These are phyloP conservation scores for Clitopilus passeckerianus DNA, from an alignment of 768 basidiomycete species.

Conservation along the genomic window DNA sequence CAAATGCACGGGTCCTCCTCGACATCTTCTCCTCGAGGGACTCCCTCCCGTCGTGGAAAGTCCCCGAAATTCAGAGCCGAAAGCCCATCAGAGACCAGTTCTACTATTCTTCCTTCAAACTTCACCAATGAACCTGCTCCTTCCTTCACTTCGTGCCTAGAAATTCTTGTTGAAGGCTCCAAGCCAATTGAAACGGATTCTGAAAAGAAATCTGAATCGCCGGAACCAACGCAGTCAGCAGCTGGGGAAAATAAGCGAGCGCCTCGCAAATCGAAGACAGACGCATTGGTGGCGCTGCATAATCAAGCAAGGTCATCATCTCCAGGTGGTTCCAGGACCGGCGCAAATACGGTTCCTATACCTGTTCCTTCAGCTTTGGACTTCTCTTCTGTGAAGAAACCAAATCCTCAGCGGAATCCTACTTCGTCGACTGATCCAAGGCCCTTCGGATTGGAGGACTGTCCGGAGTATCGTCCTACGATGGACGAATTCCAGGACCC, in stretches of 20 bases:
- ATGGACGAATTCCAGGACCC: conserved; percentile 92
- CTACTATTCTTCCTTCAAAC: conserved; percentile 39
- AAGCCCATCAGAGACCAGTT: conserved; percentile 42
- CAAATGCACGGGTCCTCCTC: conserved; percentile 41
- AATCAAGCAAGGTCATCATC: conserved; percentile 57
- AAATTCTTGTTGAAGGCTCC: conserved; percentile 75
- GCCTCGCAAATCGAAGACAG: conserved; percentile 88
- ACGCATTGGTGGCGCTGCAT: conserved; percentile 76
- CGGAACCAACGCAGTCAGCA: conserved; percentile 31
- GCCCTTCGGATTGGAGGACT: conserved; percentile 84
- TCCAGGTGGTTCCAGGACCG: conserved; percentile 39
- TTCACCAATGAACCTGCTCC: conserved; percentile 44
- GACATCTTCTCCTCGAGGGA: conserved; percentile 47
- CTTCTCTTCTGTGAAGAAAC: conserved; percentile 67
- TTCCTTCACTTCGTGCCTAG: conserved; percentile 63
- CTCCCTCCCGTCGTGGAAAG: conserved; percentile 59
- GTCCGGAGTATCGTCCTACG: conserved; percentile 85
- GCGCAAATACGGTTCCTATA: conserved; percentile 52
- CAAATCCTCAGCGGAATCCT: conserved; percentile 38
- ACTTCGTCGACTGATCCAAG: conserved; percentile 42
- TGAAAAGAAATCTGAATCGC: conserved; percentile 27
- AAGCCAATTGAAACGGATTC: conserved; percentile 52
- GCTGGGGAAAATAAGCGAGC: conserved; percentile 56
- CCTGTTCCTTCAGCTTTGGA: conserved; percentile 60
- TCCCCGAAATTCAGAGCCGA: conserved; percentile 51